Base-by-base conservation (phyloP, 306 rosid genomes). In the Pterocarpus santalinus region DNA sequence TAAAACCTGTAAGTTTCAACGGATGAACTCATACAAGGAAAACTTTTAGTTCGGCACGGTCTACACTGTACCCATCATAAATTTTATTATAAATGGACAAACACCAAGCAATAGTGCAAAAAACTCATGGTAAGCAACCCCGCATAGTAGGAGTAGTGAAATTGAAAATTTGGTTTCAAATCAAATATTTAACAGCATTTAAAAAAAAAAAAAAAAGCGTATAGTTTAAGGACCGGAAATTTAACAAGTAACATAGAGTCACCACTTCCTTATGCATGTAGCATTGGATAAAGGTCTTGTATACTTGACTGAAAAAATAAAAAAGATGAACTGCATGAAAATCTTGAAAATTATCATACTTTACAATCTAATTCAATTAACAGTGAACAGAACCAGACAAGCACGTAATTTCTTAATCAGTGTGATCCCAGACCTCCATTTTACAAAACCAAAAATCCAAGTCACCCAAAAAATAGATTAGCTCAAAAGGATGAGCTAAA, bases 21-120 rank as follows among this genome's bases (percentile, higher is more conserved):
- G 52, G 32, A 65, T 74, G 39, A 71, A 63, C 46, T 44, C 78
- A 55, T 71, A 28, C 65, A 30, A 64, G 65, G 46, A 69, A 83
- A 33, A 72, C 28, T 22, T 78, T 16, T 68, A 69, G 41, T 12
- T 52, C 15, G 57, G 22, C 7, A 52, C 57, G 0, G 7, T 52
- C 16, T 52, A 52, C 57, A 13, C 17, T 52, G 7, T 77, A 77
- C 34, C 62, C 14, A 49, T 76, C 46, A 52, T 22, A 65, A 36
- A 43, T 55, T 62, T 55, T 28, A 44, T 74, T 52, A 28, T 33
- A 13, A 83, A 80, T 32, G 63, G 5, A 51, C n/a, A 68, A 43
- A 43, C 81, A 51, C 4, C 69, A 57, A 44, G 46, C 58, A 57
- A 4, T 7, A 52, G 16, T 28, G 52, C 81, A 75, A 53, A 55